phyloP scores from a whole-genome alignment of 257 asterid genomes.

The Solanum medicagineum region DNA sequence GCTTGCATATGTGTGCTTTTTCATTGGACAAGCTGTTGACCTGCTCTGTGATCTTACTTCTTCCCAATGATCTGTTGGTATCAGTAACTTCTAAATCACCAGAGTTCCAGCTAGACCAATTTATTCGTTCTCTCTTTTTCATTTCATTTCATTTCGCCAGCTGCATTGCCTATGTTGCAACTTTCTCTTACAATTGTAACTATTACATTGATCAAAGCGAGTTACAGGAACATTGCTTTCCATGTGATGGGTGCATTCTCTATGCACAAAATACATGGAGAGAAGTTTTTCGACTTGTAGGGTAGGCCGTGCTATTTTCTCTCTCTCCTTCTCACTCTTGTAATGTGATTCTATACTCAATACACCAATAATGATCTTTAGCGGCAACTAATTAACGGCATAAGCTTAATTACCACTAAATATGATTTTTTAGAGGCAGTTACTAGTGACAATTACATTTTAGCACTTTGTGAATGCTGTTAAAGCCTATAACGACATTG shows the following conservation, averaged over 20 bases:
- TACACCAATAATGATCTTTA: no score
- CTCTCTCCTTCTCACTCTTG: not conserved
- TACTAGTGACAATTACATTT: no score
- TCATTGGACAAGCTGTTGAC: not conserved
- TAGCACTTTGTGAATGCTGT: no score
- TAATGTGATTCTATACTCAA: not conserved
- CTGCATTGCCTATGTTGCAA: not conserved
- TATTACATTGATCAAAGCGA: not conserved
- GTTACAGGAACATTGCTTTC: not conserved
- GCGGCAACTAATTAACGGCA: no score
- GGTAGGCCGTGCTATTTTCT: not conserved
- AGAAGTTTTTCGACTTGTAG: not conserved
- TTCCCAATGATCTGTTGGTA: not conserved
- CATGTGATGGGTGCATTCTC: not conserved
- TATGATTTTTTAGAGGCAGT: no score
- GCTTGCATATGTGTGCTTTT: not conserved
- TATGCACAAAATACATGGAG: not conserved
- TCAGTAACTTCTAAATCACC: not conserved
- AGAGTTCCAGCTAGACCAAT: not conserved
- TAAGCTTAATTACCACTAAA: no score
- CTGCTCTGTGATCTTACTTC: not conserved
- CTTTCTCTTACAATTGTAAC: not conserved
- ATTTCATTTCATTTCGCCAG: not conserved
- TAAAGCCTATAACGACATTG: no score
- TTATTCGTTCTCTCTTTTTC: not conserved